Evolutionary conservation across 2,329 filamentous ascomycete genomes (phyloP).

Genomic region (Apiospora saccharicola): DNA sequence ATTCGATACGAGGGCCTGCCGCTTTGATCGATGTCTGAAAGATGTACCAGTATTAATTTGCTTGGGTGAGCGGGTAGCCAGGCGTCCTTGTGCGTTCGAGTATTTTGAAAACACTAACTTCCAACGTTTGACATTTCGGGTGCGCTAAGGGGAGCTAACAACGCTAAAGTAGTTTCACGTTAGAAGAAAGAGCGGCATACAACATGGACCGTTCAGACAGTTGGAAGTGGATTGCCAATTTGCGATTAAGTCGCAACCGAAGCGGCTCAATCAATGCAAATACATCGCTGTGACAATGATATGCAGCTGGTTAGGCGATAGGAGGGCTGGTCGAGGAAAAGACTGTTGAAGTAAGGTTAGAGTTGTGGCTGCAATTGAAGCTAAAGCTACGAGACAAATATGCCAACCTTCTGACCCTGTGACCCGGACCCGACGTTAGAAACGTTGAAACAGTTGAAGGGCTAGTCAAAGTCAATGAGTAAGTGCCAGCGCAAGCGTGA

Average conservation of each 20-base stretch:
- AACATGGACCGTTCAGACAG: conserved; percentile 14
- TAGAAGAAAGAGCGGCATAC: background rate
- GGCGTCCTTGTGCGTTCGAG: no score
- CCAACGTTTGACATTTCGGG: no score
- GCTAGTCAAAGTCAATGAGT: conserved; percentile 6
- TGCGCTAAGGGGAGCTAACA: background rate
- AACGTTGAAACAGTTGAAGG: background rate
- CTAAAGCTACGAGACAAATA: background rate
- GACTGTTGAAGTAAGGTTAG: background rate
- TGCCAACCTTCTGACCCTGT: conserved; percentile 1
- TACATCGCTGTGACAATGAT: background rate
- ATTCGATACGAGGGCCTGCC: background rate
- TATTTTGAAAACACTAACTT: no score
- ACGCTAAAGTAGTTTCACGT: conserved; percentile 8
- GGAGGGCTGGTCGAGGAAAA: background rate
- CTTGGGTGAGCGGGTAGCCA: no score
- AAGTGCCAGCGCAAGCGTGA: background rate
- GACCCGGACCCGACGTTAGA: background rate
- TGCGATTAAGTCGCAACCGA: background rate
- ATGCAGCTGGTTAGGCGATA: background rate
- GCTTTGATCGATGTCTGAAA: background rate
- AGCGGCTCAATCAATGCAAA: conserved; percentile 7
- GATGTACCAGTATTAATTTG: no score
- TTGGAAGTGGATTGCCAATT: conserved; percentile 10
- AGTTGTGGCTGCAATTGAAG: conserved; percentile 1